Base-by-base conservation (phyloP, 2,329 filamentous ascomycete genomes). In the Colletotrichum tofieldiae region DNA sequence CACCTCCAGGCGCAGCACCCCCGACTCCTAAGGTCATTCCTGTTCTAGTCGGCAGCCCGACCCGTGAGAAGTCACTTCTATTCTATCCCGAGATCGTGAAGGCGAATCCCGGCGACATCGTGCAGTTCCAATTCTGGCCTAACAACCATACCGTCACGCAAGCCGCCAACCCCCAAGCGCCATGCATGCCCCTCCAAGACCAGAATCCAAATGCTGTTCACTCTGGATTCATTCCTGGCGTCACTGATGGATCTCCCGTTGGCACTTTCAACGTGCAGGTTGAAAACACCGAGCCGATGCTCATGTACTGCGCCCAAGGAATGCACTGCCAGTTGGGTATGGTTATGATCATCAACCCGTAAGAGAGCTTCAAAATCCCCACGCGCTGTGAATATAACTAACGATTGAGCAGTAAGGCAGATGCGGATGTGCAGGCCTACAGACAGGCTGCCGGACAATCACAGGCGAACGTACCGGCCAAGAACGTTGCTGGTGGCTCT, bases 41-140 rank as follows among this genome's bases (percentile, higher is more conserved):
- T 68, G 89, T 94, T 65, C 87, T 89, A 73, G 93, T 94, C 65
- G 88, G 89, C 73, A 72, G 69, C 26, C 82, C 85, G 73, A 88
- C 88, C 77, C 84, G 87, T 75, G 84, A 84, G 62, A 72, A 72
- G 47, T 72, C 69, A 12, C 82, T 93, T 65, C 86, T 83, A 70
- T 84, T 83, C 56, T 78, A 83, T 6, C 82, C 82, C 0, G 84
- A 84, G 47, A 65, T 76, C 2, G 74, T 84, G 9, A 72, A 59
- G 29, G 82, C 82, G 1, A 74, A 77, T 0, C 75, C 79, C 0
- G 82, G 82, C n/a, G 83, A 85, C 32, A 77, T 82, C 16, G 78
- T 85, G 2, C 79, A 82, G 65, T 85, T 85, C 74, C 83, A 85
- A 54, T 85, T 85, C 77, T 82, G 81, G 68, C 79, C 78, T 35